Conservation (phyloP, 345 rosid species). For the Angophora floribunda region DNA sequence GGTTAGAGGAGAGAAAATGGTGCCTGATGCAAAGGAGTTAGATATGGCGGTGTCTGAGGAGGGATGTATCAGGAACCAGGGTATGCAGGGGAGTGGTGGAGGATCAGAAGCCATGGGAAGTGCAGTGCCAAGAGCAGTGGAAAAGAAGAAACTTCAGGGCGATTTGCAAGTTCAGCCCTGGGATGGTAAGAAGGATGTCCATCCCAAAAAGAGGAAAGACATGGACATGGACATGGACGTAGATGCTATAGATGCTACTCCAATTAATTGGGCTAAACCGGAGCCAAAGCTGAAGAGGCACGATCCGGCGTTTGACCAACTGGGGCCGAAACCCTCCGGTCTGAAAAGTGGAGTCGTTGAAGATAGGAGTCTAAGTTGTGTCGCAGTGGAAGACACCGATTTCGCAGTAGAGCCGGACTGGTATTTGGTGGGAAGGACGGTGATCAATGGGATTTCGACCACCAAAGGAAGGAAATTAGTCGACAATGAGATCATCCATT, state of each 20-base stretch:
- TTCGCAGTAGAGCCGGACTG: conserved; percentile 41
- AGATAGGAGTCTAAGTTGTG: conserved; percentile 10
- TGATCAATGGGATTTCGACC: conserved; percentile 46
- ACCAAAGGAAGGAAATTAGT: conserved; percentile 45
- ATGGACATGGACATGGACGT: neutral
- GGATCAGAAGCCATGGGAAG: neutral
- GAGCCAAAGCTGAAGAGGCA: neutral
- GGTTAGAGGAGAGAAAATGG: neutral
- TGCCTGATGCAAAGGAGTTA: neutral
- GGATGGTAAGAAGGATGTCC: neutral
- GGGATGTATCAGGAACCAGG: neutral
- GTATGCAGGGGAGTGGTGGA: neutral
- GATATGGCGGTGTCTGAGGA: neutral
- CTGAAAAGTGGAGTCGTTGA: neutral
- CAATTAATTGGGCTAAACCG: neutral
- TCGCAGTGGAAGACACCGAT: conserved; percentile 30
- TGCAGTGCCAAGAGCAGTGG: neutral
- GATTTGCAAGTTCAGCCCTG: neutral
- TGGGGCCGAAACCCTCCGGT: neutral
- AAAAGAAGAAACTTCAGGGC: neutral
- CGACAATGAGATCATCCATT: conserved; percentile 45
- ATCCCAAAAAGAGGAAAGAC: neutral
- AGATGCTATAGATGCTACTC: neutral
- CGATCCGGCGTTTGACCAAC: neutral
- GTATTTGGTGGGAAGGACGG: conserved; percentile 48